phyloP scores from a whole-genome alignment of 1,139 yeast species.

The Suhomyces wounanorum region DNA sequence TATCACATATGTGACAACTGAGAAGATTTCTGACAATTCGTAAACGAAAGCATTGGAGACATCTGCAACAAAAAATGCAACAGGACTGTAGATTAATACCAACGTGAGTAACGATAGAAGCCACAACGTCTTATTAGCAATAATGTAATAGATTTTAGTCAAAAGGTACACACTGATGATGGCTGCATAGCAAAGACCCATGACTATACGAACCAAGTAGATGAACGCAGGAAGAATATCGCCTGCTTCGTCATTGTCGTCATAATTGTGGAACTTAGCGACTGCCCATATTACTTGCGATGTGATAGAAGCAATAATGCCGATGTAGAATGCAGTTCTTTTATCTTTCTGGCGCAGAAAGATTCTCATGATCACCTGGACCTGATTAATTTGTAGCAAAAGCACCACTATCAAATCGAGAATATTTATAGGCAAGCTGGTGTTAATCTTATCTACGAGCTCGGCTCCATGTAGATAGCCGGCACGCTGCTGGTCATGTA shows the following conservation, averaged over 20 bases:
- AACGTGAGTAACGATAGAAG: slow-evolving; percentile 60
- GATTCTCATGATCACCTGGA: slow-evolving; percentile 71
- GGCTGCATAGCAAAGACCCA: slow-evolving; percentile 71
- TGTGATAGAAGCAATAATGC: slow-evolving; percentile 55
- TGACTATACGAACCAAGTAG: slow-evolving; percentile 73
- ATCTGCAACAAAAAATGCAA: slow-evolving; percentile 77
- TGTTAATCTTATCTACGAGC: slow-evolving; percentile 50
- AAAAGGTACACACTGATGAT: slow-evolving; percentile 61
- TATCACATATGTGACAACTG: slow-evolving; percentile 70
- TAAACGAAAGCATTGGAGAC: slow-evolving; percentile 71
- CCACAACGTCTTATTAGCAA: slow-evolving; percentile 51
- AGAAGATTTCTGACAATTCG: slow-evolving; percentile 71
- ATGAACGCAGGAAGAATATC: slow-evolving; percentile 77
- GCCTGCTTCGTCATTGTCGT: slow-evolving; percentile 44
- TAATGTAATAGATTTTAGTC: slow-evolving; percentile 56
- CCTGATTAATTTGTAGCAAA: slow-evolving; percentile 69
- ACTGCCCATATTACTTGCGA: slow-evolving; percentile 74
- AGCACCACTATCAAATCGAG: slow-evolving; percentile 66
- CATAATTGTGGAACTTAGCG: slow-evolving; percentile 50
- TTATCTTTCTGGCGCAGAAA: slow-evolving; percentile 74
- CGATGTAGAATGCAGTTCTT: slow-evolving; percentile 62
- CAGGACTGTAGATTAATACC: slow-evolving; percentile 62
- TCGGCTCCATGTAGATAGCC: slow-evolving; percentile 60
- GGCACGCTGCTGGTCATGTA: slow-evolving; percentile 51
- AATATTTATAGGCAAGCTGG: slow-evolving; percentile 51